These are phyloP conservation scores for Tolypocladium cylindrosporum DNA, from an alignment of 2,329 filamentous ascomycete species.

Conservation along the genomic window DNA sequence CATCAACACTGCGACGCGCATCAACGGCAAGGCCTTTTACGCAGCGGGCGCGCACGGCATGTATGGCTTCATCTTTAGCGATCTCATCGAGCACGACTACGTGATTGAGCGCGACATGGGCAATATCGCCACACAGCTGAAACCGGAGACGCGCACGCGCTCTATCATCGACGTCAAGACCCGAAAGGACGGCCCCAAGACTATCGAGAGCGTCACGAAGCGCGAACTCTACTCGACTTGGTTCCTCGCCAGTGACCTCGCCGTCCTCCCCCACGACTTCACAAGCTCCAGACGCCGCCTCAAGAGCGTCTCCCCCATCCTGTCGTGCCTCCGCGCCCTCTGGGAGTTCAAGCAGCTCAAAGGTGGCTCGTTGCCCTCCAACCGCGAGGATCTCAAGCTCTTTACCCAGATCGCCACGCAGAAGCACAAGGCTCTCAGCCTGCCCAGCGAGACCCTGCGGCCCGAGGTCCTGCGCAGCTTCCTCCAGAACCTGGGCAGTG, in stretches of 20 bases:
- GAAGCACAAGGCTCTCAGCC: conserved; percentile 64
- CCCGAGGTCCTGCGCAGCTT: conserved; percentile 73
- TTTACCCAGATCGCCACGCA: conserved; percentile 73
- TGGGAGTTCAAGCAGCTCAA: conserved; percentile 66
- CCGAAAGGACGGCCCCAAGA: conserved; percentile 57
- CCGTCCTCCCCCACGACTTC: conserved; percentile 61
- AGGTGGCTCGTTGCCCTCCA: conserved; percentile 42
- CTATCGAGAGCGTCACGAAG: conserved; percentile 81
- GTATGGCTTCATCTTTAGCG: conserved; percentile 91
- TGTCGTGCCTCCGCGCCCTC: conserved; percentile 78
- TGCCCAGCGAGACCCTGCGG: conserved; percentile 57
- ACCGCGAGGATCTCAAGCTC: conserved; percentile 55
- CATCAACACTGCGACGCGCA: conserved; percentile 78
- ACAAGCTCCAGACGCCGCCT: conserved; percentile 55
- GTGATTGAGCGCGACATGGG: conserved; percentile 76
- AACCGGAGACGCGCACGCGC: conserved; percentile 67
- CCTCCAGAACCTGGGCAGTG: conserved; percentile 73
- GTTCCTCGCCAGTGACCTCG: conserved; percentile 69
- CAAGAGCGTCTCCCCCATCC: conserved; percentile 68
- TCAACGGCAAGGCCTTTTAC: conserved; percentile 76
- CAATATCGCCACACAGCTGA: conserved; percentile 54
- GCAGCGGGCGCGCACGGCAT: conserved; percentile 78
- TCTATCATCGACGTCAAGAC: conserved; percentile 62
- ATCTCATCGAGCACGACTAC: conserved; percentile 84
- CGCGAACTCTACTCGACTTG: conserved; percentile 84